A percentile compares a stretch with the other conserved stretches of the same genome.
These are phyloP conservation scores for Pulveroboletus sp. DNA, from an alignment of 768 basidiomycete genomes.

Conservation along the genomic window DNA sequence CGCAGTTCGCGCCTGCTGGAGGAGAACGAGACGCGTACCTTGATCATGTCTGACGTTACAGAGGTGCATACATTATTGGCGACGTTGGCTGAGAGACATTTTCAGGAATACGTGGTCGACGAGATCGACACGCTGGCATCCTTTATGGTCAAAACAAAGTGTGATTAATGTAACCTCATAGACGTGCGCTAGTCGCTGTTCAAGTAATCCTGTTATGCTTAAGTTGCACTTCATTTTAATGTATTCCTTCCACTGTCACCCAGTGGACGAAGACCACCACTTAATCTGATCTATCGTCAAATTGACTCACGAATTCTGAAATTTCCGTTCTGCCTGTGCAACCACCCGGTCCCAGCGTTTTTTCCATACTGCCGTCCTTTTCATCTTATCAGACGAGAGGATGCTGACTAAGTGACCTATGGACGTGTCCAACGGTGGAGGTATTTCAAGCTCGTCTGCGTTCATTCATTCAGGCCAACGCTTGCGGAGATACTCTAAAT, in stretches of 20 bases:
- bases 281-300: neutral
- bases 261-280: constrained; percentile 4
- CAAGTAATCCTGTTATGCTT: constrained; percentile 4
- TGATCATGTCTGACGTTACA: constrained; percentile 64
- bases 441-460: neutral
- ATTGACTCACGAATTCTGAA: neutral
- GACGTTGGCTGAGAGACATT: constrained; percentile 67
- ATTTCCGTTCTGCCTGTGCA: constrained; percentile 1
- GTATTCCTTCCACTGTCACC: constrained; percentile 10
- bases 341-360: neutral
- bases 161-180: constrained; percentile 33
- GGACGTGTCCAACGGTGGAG: neutral
- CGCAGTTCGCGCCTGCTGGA: constrained; percentile 71
- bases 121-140: constrained; percentile 80
- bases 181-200: constrained; percentile 17
- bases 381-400: constrained; percentile 25
- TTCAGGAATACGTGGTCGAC: constrained; percentile 54
- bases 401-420: constrained; percentile 19
- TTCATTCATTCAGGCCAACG: neutral
- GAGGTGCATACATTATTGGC: constrained; percentile 68
- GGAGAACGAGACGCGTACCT: constrained; percentile 53
- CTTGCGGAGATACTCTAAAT: too few species aligned
- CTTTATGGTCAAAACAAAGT: constrained; percentile 71
- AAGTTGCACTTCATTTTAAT: constrained; percentile 7
- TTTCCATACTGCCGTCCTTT: neutral